These are phyloP conservation scores for Phytopythium helicoides DNA, from an alignment of 352 stramenopile genomes.

Conservation along the genomic window DNA sequence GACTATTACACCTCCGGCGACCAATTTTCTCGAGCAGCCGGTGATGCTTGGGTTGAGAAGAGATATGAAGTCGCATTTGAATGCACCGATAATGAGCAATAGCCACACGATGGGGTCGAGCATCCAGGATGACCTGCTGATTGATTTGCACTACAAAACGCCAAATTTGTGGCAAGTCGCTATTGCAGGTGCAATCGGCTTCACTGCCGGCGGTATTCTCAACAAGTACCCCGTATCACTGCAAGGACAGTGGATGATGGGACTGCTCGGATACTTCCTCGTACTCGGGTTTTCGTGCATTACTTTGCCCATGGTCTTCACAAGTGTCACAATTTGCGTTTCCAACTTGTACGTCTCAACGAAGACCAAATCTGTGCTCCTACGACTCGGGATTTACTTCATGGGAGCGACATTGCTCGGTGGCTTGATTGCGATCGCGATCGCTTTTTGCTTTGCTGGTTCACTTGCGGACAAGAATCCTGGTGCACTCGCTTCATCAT, in stretches of 20 bases:
- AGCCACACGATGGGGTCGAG: not conserved
- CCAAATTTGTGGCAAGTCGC: conserved; percentile 37
- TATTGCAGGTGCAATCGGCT: conserved; percentile 29
- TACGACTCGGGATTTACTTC: conserved; percentile 48
- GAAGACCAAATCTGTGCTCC: conserved; percentile 46
- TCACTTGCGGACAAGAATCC: conserved; percentile 20
- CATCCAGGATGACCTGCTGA: conserved; percentile 40
- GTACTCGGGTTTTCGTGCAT: conserved; percentile 44
- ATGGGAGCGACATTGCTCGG: conserved; percentile 36
- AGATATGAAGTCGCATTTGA: conserved; percentile 13
- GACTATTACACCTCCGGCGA: conserved; percentile 54
- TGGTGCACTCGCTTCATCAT: conserved; percentile 10
- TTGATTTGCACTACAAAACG: conserved; percentile 49
- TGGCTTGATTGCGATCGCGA: conserved; percentile 30
- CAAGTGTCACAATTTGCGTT: conserved; percentile 59
- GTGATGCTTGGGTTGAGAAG: conserved; percentile 43
- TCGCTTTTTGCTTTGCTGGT: conserved; percentile 30
- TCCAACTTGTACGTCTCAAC: conserved; percentile 50
- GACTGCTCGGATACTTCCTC: conserved; percentile 30
- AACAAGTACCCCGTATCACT: conserved; percentile 22
- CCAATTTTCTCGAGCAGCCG: conserved; percentile 48
- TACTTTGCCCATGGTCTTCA: conserved; percentile 67
- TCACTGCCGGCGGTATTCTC: conserved; percentile 32
- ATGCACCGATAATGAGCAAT: conserved; percentile 7
- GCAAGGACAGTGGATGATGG: conserved; percentile 38